Percentiles rank a stretch among this genome's conserved stretches.
Conservation (phyloP, 148 eudicot genomes). For the Rhododendron ovatum region DNA sequence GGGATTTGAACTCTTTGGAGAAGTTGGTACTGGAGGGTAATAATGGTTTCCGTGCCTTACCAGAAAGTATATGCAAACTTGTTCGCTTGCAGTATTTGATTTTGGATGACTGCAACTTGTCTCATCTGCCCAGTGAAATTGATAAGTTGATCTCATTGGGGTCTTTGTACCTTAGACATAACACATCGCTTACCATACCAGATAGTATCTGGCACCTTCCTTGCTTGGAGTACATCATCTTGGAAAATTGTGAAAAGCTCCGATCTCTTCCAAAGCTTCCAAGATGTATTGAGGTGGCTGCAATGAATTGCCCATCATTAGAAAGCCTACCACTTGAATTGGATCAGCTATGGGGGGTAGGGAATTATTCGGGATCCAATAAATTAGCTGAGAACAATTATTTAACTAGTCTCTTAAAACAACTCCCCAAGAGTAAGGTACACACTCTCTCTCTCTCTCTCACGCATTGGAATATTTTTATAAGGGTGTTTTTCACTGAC, state of each 20-base stretch:
- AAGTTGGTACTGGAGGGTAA: background rate
- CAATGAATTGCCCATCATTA: background rate
- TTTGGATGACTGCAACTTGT: background rate
- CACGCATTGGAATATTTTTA: too few species aligned
- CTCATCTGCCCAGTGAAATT: background rate
- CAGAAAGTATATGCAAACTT: background rate
- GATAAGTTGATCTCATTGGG: background rate
- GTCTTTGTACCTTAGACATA: background rate
- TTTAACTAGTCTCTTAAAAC: too few species aligned
- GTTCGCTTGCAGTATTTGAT: fast-evolving
- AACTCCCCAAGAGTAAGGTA: too few species aligned
- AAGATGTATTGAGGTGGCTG: fast-evolving
- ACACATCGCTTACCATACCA: background rate
- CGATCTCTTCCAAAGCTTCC: background rate
- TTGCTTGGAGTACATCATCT: background rate
- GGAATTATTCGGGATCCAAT: too few species aligned
- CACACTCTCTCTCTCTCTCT: too few species aligned
- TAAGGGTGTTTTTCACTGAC: too few species aligned
- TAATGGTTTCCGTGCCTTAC: background rate
- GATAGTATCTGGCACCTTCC: background rate
- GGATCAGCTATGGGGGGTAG: too few species aligned
- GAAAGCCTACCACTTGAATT: too few species aligned
- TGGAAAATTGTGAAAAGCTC: background rate
- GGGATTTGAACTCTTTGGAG: background rate
- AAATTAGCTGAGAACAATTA: too few species aligned